Evolutionary conservation across 345 rosid genomes (phyloP).

Genomic region (Lenwebbia sp.): DNA sequence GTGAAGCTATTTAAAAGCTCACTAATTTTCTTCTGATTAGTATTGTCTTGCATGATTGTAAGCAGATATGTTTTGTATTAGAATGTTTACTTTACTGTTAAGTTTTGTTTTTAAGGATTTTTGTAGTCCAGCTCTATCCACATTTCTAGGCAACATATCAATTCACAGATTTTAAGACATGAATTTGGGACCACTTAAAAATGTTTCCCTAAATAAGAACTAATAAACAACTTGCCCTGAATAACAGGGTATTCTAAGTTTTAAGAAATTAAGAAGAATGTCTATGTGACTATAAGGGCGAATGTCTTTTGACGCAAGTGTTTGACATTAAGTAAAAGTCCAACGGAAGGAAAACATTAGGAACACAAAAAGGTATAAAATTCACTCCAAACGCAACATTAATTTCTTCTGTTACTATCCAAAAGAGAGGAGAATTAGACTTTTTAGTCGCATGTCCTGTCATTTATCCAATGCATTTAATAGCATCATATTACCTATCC

Average conservation of each 20-base stretch:
- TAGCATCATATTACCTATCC: not conserved
- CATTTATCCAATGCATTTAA: not conserved
- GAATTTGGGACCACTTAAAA: not conserved
- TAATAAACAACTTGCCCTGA: not conserved
- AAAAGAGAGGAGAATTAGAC: not conserved
- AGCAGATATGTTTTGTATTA: not conserved
- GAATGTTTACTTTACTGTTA: not conserved
- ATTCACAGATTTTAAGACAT: not conserved
- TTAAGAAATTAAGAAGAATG: not conserved
- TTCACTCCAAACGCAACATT: not conserved
- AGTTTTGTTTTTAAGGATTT: not conserved
- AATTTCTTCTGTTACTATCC: not conserved
- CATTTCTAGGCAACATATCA: not conserved
- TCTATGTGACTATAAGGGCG: not conserved
- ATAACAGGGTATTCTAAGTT: not conserved
- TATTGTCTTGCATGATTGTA: not conserved
- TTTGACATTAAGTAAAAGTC: not conserved
- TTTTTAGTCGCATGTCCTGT: not conserved
- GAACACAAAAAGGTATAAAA: not conserved
- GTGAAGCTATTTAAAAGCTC: not conserved
- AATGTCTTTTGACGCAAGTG: not conserved
- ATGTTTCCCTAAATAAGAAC: not conserved
- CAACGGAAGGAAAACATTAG: not conserved
- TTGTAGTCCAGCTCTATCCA: not conserved
- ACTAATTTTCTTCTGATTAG: not conserved